Evolutionary conservation across 2,329 filamentous ascomycete genomes (phyloP), one percentile per base, ranked within the genome.

Genomic region (Tothia fuscella): DNA sequence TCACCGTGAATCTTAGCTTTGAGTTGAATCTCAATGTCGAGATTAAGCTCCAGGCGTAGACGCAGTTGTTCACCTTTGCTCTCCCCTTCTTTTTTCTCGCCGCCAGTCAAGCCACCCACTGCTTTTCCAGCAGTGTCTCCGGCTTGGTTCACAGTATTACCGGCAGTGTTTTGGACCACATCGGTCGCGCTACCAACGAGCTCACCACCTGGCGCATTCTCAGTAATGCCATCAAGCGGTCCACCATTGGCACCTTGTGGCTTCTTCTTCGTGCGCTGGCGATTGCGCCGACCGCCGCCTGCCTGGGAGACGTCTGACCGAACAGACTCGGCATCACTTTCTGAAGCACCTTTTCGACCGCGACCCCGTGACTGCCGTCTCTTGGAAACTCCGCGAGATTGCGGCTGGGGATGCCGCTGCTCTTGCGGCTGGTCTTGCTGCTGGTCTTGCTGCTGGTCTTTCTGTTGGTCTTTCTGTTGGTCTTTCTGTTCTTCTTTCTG

Each of bases 201-300:
- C 42, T 75, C 69, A 31, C 68, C 70, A 39, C 70, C 71, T 7
- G 66, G 66, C 1, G 67, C 52, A 38, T 64, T 57, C 52, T 78
- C 74, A 43, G 70, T 68, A 45, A 76, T 72, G 47, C 68, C 86
- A 52, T 80, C 82, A 40, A 93, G 70, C 17, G 93, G 62, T 0
- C 86, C 85, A 13, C 86, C 86, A 7, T 86, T 86, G 5, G 86
- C 86, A 28, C 88, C 82, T 45, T 71, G 29, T 17, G 58, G 50
- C 50, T 55, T 47, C 32, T 59, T 56, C 58, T 69, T 64, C 52
- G 63, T 53, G 42, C 66, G 62, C 51, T 74, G 70, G 48, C 71
- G 63, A 52, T 74, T 72, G 48, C 71, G 70, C 47, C 73, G 71
- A 29, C 59, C 58, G 43, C 72, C 72, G 46, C 69, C 69, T 30